Conservation (phyloP, 1,284 basidiomycete species). For the Trametes hirsuta region DNA sequence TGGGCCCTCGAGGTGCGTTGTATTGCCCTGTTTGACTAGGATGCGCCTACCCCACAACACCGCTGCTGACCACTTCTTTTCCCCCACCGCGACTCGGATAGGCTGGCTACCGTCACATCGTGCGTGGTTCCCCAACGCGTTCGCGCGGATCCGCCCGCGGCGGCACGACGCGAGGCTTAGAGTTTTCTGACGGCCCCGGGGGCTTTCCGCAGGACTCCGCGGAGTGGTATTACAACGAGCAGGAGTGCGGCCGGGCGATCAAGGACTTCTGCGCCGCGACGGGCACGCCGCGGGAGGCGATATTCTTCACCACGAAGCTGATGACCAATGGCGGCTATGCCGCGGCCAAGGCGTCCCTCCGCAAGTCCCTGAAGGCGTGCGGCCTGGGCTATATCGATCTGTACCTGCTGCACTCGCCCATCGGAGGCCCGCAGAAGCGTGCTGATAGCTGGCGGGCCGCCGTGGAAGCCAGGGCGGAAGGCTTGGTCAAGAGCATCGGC, state of each 20-base stretch:
- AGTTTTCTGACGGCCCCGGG: conserved; percentile 1
- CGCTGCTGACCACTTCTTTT: background rate
- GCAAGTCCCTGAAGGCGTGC: conserved; percentile 55
- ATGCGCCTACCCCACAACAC: background rate
- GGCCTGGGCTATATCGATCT: conserved; percentile 67
- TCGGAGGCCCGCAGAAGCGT: conserved; percentile 53
- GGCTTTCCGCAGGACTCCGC: conserved; percentile 49
- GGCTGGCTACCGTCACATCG: conserved; percentile 71
- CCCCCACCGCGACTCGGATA: conserved; percentile 25
- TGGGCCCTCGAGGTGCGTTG: conserved; percentile 62
- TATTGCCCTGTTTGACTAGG: conserved; percentile 13
- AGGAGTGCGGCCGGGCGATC: conserved; percentile 62
- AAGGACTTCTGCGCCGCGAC: conserved; percentile 53
- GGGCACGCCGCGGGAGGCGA: conserved; percentile 51
- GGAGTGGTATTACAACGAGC: conserved; percentile 74
- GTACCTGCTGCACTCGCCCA: conserved; percentile 71
- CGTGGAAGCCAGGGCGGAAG: conserved; percentile 60
- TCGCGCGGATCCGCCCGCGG: background rate
- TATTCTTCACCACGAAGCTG: conserved; percentile 76
- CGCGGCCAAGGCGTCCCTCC: conserved; percentile 51
- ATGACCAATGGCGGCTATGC: conserved; percentile 60
- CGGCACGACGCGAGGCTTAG: background rate
- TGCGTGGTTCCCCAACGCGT: conserved; percentile 36
- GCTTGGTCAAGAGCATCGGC: conserved; percentile 65
- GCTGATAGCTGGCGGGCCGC: conserved; percentile 60